These are phyloP conservation scores for Cyclanthera cordifolia DNA, from an alignment of 306 rosid genomes.

Conservation along the genomic window DNA sequence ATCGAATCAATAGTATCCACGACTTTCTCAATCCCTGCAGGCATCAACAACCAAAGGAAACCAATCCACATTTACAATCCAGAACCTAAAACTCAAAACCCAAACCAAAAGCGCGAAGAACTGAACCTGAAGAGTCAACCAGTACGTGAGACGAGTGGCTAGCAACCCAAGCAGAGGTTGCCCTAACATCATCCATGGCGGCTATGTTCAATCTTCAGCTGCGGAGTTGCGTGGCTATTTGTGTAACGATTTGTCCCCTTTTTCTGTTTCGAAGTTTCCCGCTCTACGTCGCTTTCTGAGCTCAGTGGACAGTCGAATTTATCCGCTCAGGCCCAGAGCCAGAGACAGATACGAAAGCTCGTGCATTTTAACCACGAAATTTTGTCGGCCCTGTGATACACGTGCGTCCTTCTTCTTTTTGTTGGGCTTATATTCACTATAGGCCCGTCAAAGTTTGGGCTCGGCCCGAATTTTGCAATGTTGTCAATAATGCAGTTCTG, in stretches of 20 bases:
- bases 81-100: neutral
- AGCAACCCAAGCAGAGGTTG: constrained; percentile 90
- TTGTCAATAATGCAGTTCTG: too few relatives aligned
- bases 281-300: constrained; percentile 19
- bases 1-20: constrained; percentile 50
- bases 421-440: too few relatives aligned
- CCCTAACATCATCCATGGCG: constrained; percentile 83
- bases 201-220: neutral
- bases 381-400: neutral
- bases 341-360: neutral
- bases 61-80: neutral
- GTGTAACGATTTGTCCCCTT: neutral
- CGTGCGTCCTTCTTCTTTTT: too few relatives aligned
- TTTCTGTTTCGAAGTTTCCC: constrained; percentile 31
- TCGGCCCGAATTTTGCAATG: too few relatives aligned
- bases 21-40: constrained; percentile 73
- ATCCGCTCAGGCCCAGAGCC: neutral
- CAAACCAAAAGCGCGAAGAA: neutral
- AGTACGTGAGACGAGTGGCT: constrained; percentile 58
- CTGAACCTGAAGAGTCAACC: constrained; percentile 66
- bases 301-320: neutral
- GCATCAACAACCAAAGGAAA: neutral
- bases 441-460: too few relatives aligned
- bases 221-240: neutral
- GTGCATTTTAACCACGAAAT: neutral